A percentile compares a stretch with the other conserved stretches of the same genome.
Evolutionary conservation across 2,329 filamentous ascomycete genomes (phyloP).

Genomic region (Cladosporium sp.): DNA sequence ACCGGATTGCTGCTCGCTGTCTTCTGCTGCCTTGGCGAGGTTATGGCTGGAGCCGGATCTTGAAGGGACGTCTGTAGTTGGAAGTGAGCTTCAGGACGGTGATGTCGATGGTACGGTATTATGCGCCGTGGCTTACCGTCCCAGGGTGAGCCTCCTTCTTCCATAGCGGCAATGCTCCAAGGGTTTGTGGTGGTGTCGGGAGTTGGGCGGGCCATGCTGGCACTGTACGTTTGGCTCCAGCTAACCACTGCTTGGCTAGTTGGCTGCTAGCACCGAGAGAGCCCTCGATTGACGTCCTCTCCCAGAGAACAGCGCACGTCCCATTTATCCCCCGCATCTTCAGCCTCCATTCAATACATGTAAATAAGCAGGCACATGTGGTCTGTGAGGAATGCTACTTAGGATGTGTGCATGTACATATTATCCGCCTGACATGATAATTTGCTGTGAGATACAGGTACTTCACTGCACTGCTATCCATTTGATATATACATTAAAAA

Average conservation of each 20-base stretch:
- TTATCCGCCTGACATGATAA: neutral
- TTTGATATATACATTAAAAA: neutral
- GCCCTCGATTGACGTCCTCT: constrained; percentile 8
- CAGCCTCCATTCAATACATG: neutral
- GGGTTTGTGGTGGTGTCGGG: constrained; percentile 23
- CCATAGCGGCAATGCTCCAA: constrained; percentile 28
- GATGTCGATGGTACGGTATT: neutral
- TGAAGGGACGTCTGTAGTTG: constrained; percentile 48
- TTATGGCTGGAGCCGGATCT: constrained; percentile 44
- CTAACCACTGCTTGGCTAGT: constrained; percentile 8
- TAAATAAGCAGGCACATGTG: neutral
- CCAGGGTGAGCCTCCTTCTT: constrained; percentile 37
- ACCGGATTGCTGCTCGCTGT: constrained; percentile 30
- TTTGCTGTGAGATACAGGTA: neutral
- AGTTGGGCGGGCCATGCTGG: constrained; percentile 11
- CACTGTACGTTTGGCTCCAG: constrained; percentile 8
- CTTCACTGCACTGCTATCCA: neutral
- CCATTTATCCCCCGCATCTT: neutral
- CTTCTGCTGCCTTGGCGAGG: constrained; percentile 41
- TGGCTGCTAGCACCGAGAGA: constrained; percentile 13
- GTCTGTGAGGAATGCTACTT: neutral
- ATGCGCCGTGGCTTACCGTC: constrained; percentile 28
- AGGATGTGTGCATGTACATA: neutral
- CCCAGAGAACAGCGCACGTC: neutral
- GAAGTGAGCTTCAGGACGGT: constrained; percentile 5